Evolutionary conservation across 495 filamentous ascomycete genomes (phyloP).

Genomic region (Hyphodiscus hymeniophilus): DNA sequence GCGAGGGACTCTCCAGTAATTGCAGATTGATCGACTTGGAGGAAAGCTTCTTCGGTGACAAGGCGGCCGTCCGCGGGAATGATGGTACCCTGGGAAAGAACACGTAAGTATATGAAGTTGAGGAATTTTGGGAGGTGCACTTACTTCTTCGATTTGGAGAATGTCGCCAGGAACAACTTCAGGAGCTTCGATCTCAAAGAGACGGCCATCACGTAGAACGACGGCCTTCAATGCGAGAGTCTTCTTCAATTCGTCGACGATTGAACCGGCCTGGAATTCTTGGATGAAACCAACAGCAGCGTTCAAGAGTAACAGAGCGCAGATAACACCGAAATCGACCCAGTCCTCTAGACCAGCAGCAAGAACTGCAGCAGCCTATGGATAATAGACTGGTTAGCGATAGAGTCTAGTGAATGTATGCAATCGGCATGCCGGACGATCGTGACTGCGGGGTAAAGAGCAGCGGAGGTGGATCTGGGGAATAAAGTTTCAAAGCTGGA

Average conservation of each 20-base stretch:
- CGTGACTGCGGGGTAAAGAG: not conserved
- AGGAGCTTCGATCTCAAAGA: slow-evolving; percentile 64
- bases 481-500: not conserved
- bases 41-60: slow-evolving; percentile 67
- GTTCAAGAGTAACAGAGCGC: slow-evolving; percentile 67
- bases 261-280: slow-evolving; percentile 83
- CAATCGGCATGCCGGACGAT: no score
- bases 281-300: slow-evolving; percentile 80
- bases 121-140: not conserved
- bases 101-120: not conserved
- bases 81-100: slow-evolving; percentile 56
- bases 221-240: slow-evolving; percentile 79
- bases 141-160: slow-evolving; percentile 72
- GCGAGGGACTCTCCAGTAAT: slow-evolving; percentile 91
- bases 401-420: slow-evolving; percentile 4
- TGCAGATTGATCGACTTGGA: slow-evolving; percentile 87
- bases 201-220: slow-evolving; percentile 67
- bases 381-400: slow-evolving; percentile 13
- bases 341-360: slow-evolving; percentile 75
- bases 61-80: slow-evolving; percentile 84
- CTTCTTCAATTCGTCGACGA: slow-evolving; percentile 88
- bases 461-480: not conserved
- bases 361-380: slow-evolving; percentile 60
- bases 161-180: slow-evolving; percentile 89
- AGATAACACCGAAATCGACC: slow-evolving; percentile 78